Percentiles rank a stretch among this genome's conserved stretches.
Conservation (phyloP, 1,284 basidiomycete genomes). For the Uromyces viciae-fabae region DNA sequence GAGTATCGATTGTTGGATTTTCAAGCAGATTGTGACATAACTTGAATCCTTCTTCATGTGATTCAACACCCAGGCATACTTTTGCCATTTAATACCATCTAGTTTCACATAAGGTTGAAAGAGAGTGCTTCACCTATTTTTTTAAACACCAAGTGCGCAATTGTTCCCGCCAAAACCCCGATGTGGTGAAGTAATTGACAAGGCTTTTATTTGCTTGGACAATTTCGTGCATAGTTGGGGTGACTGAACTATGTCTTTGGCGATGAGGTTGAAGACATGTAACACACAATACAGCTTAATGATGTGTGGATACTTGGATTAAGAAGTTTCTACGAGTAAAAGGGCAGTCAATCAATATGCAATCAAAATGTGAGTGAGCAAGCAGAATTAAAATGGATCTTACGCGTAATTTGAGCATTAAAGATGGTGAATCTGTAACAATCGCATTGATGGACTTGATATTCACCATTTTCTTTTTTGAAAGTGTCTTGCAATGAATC, state of each 20-base stretch:
- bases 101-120: not conserved
- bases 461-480: not conserved
- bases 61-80: not conserved
- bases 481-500: not conserved
- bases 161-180: conserved; percentile 7
- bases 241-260: not conserved
- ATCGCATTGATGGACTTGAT: not conserved
- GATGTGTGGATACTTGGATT: conserved; percentile 7
- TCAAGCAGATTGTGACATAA: not conserved
- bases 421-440: conserved; percentile 1
- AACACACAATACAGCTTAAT: not conserved
- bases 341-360: not conserved
- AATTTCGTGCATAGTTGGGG: not conserved
- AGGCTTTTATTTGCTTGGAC: not conserved
- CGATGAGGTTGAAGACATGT: conserved; percentile 18
- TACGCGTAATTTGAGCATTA: conserved; percentile 17
- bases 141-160: not conserved
- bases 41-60: not conserved
- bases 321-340: not conserved
- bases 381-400: too few relatives aligned
- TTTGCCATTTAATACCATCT: not conserved
- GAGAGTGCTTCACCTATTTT: not conserved
- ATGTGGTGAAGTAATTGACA: not conserved
- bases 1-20: not conserved
- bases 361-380: not conserved